Conservation (phyloP, 2,329 filamentous ascomycete genomes). For the Aspergillus jensenii region DNA sequence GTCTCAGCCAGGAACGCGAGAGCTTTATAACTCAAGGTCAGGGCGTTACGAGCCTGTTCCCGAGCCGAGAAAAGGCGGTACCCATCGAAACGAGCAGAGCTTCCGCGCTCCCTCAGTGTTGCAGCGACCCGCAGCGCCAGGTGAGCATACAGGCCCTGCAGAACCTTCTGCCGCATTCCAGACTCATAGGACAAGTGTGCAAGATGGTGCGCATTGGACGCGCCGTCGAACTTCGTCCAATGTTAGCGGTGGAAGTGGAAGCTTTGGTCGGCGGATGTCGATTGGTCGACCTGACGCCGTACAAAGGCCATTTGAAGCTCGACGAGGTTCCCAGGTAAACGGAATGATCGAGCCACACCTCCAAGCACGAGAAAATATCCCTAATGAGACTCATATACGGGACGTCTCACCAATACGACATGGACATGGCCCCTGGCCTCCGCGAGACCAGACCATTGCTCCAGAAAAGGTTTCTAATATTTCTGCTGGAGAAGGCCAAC, state of each 20-base stretch:
- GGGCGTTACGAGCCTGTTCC: conserved; percentile 87
- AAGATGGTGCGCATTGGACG: conserved; percentile 62
- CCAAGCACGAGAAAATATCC: conserved; percentile 27
- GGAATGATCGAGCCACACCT: conserved; percentile 35
- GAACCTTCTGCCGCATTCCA: conserved; percentile 89
- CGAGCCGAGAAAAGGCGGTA: conserved; percentile 66
- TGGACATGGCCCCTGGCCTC: conserved; percentile 28
- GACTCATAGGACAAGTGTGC: conserved; percentile 68
- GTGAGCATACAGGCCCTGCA: conserved; percentile 64
- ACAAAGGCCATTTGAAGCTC: conserved; percentile 38
- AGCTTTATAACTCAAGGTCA: conserved; percentile 93
- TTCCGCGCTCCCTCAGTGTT: conserved; percentile 74
- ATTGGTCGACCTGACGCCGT: conserved; percentile 49
- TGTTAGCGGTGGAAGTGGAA: conserved; percentile 81
- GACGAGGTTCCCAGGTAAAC: conserved; percentile 40
- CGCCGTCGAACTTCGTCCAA: conserved; percentile 86
- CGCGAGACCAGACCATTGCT: conserved; percentile 27
- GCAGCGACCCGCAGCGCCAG: conserved; percentile 67
- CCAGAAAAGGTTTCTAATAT: conserved; percentile 27
- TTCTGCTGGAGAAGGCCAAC: conserved; percentile 20
- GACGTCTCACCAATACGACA: conserved; percentile 26
- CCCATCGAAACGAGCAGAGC: conserved; percentile 65
- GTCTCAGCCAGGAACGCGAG: conserved; percentile 62
- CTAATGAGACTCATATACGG: conserved; percentile 23
- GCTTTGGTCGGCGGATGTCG: conserved; percentile 64